Evolutionary conservation across 805 yeast genomes (phyloP), one percentile per base, ranked within the genome.

Genomic region (Ogataea chonburiensis): DNA sequence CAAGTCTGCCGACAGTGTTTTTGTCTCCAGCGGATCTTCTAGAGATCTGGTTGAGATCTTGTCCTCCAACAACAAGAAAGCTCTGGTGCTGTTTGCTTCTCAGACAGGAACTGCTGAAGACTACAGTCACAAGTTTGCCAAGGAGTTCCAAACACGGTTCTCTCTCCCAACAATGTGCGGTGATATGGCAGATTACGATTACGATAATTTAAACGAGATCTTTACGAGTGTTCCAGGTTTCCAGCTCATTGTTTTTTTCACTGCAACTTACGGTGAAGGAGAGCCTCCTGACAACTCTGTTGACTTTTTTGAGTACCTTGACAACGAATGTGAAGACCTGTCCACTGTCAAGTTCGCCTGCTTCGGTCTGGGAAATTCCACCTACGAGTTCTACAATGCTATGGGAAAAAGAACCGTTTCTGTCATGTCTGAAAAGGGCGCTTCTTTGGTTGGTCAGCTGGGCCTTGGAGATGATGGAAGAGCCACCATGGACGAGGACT

Each of bases 71-170:
- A 71, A 75, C 43, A 89, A 91, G 64, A 81, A 83, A 46, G 82
- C 85, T 23, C 67, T 88, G 28, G 81, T 93, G 3, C 73, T 93
- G 43, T 93, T 74, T 58, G 98, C 96, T 12, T 89, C 98, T 10
- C 99, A 93, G 65, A 93, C 98, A 5, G 98, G 98, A 46, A 93
- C 98, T 12, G 96, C 98, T 28, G 98, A 93, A 65, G 98, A 93
- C 56, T 91, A 88, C 53, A 95, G 97, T 13, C 76, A 82, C 50
- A 86, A 91, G 58, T 80, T 88, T 50, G 79, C 95, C 31, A 88
- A 89, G 57, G 98, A 93, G 59, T 77, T 91, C 52, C 77, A 79
- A 50, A 70, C 94, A 17, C 75, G 82, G 58, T 89, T 83, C 57
- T 86, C 89, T 28, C 71, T 93, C 49, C 77, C 80, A 46, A 78